Conservation (phyloP, 2,329 filamentous ascomycete species). For the Tolypocladium amazonense region DNA sequence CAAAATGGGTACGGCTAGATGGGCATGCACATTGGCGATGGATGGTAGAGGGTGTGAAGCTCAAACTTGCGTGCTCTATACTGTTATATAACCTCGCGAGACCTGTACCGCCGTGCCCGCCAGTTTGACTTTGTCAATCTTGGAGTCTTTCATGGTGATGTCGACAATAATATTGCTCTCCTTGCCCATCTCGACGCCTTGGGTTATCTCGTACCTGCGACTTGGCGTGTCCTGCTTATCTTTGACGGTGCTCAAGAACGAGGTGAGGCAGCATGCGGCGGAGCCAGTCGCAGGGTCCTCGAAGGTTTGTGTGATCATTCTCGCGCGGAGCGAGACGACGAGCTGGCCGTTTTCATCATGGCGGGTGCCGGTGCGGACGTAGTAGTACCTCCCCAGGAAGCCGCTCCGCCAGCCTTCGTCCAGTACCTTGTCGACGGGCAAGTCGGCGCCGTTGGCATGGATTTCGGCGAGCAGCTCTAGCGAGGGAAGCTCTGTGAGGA, state of each 20-base stretch:
- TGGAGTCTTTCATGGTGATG: conserved; percentile 21
- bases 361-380: conserved; percentile 30
- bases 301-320: conserved; percentile 44
- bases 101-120: conserved; percentile 23
- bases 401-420: conserved; percentile 45
- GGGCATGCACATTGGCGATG: not conserved
- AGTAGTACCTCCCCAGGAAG: conserved; percentile 49
- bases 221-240: conserved; percentile 17
- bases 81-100: conserved; percentile 21
- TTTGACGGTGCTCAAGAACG: conserved; percentile 40
- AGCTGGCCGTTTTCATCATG: conserved; percentile 14
- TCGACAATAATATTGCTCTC: conserved; percentile 40
- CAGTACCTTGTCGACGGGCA: conserved; percentile 24
- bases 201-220: conserved; percentile 41
- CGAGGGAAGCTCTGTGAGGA: conserved; percentile 50
- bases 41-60: not conserved
- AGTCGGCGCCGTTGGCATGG: conserved; percentile 19
- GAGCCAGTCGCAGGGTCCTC: conserved; percentile 56
- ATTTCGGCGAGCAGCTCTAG: conserved; percentile 45
- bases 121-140: conserved; percentile 19
- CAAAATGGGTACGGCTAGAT: conserved; percentile 1
- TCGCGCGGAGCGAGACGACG: conserved; percentile 35
- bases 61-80: not conserved
- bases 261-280: conserved; percentile 45
- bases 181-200: conserved; percentile 59